Evolutionary conservation across 1,284 basidiomycete species (phyloP).

Genomic region (Moesziomyces parantarcticus): DNA sequence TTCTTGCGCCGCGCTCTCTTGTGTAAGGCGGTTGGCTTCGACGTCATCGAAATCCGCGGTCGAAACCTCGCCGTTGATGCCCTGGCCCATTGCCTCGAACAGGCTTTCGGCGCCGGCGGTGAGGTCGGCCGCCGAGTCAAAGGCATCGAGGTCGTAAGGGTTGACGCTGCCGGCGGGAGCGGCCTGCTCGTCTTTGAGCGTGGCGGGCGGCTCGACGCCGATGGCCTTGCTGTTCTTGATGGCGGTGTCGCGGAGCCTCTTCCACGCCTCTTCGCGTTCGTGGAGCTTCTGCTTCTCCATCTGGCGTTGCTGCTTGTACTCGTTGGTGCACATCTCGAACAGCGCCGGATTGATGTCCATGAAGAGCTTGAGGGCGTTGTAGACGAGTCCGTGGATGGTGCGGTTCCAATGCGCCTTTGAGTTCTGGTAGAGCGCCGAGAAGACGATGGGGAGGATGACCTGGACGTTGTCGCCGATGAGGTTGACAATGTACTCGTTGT

Average conservation of each 20-base stretch:
- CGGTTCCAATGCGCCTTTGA: slow-evolving; percentile 99
- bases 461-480: slow-evolving; percentile 96
- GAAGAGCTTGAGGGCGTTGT: slow-evolving; percentile 96
- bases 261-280: slow-evolving; percentile 64
- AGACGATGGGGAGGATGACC: slow-evolving; percentile 92
- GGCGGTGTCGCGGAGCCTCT: slow-evolving; percentile 57
- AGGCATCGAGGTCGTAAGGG: slow-evolving; percentile 49
- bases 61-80: slow-evolving; percentile 55
- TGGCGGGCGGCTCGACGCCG: slow-evolving; percentile 53
- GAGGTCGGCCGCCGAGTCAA: slow-evolving; percentile 49
- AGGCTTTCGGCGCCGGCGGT: slow-evolving; percentile 38
- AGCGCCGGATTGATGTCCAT: slow-evolving; percentile 99
- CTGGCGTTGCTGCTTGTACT: slow-evolving; percentile 85
- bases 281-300: slow-evolving; percentile 59
- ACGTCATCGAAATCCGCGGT: slow-evolving; percentile 63
- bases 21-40: slow-evolving; percentile 42
- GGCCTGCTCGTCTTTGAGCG: slow-evolving; percentile 52
- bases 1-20: slow-evolving; percentile 27
- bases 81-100: slow-evolving; percentile 34
- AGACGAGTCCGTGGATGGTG: slow-evolving; percentile 98
- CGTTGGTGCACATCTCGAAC: slow-evolving; percentile 92
- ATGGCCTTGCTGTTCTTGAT: slow-evolving; percentile 58
- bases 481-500: slow-evolving; percentile 99
- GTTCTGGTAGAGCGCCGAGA: slow-evolving; percentile 96
- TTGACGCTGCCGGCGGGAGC: slow-evolving; percentile 53